A percentile compares a stretch with the other conserved stretches of the same genome.
These are phyloP conservation scores for Buxus sempervirens DNA, from an alignment of 164 flowering plant species.

Conservation along the genomic window DNA sequence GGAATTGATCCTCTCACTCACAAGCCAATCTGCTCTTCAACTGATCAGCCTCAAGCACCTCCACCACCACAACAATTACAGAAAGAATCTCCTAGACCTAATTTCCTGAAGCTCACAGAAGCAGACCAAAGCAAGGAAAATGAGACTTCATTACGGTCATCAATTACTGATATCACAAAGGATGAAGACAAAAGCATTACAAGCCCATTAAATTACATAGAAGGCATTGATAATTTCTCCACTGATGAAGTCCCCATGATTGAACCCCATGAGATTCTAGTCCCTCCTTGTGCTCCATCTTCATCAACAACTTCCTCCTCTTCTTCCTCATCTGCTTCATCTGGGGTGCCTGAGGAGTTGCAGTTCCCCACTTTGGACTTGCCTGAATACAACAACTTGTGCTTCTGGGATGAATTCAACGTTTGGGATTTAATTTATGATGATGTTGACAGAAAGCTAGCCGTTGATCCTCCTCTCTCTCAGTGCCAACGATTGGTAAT, in stretches of 20 bases:
- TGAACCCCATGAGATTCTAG: constrained; percentile 56
- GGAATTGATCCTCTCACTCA: constrained; percentile 75
- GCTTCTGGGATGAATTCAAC: constrained; percentile 45
- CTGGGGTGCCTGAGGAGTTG: constrained; percentile 21
- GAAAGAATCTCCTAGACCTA: no score
- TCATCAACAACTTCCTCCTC: constrained; percentile 31
- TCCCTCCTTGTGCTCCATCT: constrained; percentile 20
- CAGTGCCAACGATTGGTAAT: constrained; percentile 25
- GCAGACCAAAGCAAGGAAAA: constrained; percentile 17
- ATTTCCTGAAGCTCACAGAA: no score
- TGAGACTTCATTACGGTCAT: constrained; percentile 20
- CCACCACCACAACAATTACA: no score
- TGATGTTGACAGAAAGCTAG: constrained; percentile 21
- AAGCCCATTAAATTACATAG: constrained; percentile 12
- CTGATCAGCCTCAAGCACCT: constrained; percentile 20
- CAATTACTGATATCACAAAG: constrained; percentile 4
- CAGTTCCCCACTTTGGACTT: constrained; percentile 39
- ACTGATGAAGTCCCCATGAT: constrained; percentile 66
- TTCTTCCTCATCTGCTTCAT: constrained; percentile 22
- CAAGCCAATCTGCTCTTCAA: constrained; percentile 31
- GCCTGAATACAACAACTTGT: constrained; percentile 29
- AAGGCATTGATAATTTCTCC: constrained; percentile 35
- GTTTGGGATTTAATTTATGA: constrained; percentile 45
- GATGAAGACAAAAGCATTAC: constrained; percentile 21
- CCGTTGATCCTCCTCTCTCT: constrained; percentile 18